Base-by-base conservation (phyloP, 169 alveolate species). In the Condylostoma magnum region DNA sequence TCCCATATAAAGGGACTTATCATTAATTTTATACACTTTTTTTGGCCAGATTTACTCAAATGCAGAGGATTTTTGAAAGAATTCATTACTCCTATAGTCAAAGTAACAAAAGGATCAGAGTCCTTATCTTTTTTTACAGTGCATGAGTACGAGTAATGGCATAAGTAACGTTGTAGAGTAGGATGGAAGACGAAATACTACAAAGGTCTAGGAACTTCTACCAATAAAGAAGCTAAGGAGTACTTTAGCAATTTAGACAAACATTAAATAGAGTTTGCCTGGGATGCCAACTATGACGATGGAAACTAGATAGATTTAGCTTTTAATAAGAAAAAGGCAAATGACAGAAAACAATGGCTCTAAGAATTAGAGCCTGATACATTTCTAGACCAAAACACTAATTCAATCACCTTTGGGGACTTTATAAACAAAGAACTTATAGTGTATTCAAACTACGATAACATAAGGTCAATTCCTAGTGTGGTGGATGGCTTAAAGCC, bases 141-240 rank as follows among this genome's bases (percentile, higher is more conserved):
- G 1, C 97, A 97, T 48, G 99, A 98, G 78, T 98, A 96, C 80
- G 98, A 97, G 69, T 83, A 86, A 77, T 98, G 98, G 98, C 94
- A 92, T 69, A 90, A 93, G 69, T 84, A 84, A 22, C 88, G 89
- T 25, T 88, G 94, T 55, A 84, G 93, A 20, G 85, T 77, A 34
- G 94, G 96, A 34, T 99, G 98, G 98, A 95, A 95, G 72, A 95
- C 97, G 56, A 99, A 99, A 83, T 99, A 99, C 94, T 99, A 99
- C 98, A 99, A 99, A 96, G 99, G 99, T 60, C 90, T 99, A 65
- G 99, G 99, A 27, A 99, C 99, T 4, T 96, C 99, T 18, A 96
- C 99, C 10, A 97, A 96, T 65, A 92, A 94, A 74, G 99, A 98
- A 87, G 99, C 99, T 53, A 96, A 97, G 87, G 99, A 98, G 80